Conservation (phyloP, 202 grass and related monocot genomes). For the Tripidium arundinaceum region DNA sequence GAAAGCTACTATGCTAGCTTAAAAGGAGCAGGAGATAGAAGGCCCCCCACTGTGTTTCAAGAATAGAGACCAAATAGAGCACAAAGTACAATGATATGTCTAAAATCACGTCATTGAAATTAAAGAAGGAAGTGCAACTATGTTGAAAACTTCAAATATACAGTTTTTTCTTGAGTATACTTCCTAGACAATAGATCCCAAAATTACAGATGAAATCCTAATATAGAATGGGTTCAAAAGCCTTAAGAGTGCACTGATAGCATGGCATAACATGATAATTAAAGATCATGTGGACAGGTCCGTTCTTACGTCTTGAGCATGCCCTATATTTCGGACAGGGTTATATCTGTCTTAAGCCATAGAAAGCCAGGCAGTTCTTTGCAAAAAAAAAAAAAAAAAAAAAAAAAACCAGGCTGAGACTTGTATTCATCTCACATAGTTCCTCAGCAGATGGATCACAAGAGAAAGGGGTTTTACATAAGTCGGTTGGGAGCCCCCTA, state of each 20-base stretch:
- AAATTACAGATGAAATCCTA: neutral
- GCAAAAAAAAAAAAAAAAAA: too few relatives aligned
- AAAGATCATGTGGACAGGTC: neutral
- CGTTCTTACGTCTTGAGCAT: neutral
- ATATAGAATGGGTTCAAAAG: neutral
- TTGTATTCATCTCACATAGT: neutral
- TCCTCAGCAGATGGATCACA: neutral
- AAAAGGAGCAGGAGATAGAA: neutral
- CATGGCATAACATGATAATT: neutral
- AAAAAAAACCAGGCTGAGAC: too few relatives aligned
- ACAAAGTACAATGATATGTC: neutral
- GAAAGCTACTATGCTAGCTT: neutral
- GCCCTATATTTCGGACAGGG: neutral
- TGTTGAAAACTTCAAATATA: neutral
- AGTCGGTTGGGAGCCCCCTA: neutral
- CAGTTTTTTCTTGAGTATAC: neutral
- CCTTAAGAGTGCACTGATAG: neutral
- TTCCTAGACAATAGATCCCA: neutral
- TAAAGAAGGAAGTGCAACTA: neutral
- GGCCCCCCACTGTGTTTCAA: neutral
- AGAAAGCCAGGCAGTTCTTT: neutral
- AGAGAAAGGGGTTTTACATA: neutral
- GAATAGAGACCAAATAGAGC: neutral
- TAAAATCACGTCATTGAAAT: neutral
- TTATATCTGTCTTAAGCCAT: neutral